Evolutionary conservation across 2,329 filamentous ascomycete species (phyloP).

Genomic region (Thyridium curvatum): DNA sequence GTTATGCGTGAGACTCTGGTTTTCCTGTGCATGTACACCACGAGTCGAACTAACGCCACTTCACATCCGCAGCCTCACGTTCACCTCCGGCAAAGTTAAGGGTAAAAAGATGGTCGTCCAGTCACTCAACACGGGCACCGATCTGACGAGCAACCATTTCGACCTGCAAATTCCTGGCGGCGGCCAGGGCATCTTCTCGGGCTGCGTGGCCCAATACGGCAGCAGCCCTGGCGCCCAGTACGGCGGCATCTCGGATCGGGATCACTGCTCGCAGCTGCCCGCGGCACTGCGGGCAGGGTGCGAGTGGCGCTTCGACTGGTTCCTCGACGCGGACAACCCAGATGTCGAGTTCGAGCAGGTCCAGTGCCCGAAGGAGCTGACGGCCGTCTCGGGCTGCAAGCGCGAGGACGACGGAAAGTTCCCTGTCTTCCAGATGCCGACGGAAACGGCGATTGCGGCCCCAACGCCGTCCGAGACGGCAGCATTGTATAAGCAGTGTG

Average conservation of each 20-base stretch:
- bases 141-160: conserved; percentile 52
- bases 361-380: conserved; percentile 41
- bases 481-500: too few relatives aligned
- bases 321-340: conserved; percentile 52
- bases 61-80: conserved; percentile 37
- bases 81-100: conserved; percentile 40
- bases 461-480: too few relatives aligned
- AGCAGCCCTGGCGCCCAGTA: conserved; percentile 33
- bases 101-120: conserved; percentile 61
- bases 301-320: conserved; percentile 61
- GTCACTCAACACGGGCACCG: conserved; percentile 55
- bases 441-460: too few relatives aligned
- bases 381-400: conserved; percentile 28
- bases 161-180: conserved; percentile 51
- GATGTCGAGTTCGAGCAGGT: conserved; percentile 48
- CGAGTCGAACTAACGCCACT: not conserved
- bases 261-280: conserved; percentile 37
- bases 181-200: conserved; percentile 45
- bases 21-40: not conserved
- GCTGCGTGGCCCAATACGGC: conserved; percentile 41
- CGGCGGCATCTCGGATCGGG: conserved; percentile 36
- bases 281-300: conserved; percentile 42
- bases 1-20: conserved; percentile 43
- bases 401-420: conserved; percentile 8
- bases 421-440: conserved; percentile 17